Evolutionary conservation across 768 basidiomycete species (phyloP), one percentile per base, ranked within the genome.

Genomic region (Suillus discolor): DNA sequence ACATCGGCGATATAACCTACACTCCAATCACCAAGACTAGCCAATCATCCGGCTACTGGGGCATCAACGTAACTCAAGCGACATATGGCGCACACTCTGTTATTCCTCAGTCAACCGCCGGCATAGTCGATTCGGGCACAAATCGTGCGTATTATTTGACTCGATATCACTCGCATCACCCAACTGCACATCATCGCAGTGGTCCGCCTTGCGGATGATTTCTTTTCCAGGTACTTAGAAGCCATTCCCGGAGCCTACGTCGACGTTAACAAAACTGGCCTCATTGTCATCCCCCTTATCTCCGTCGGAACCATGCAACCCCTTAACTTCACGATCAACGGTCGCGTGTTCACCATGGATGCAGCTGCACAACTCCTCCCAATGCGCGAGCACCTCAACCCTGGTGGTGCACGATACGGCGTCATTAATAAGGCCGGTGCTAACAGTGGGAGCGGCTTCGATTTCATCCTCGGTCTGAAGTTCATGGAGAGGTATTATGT

Each of bases 91-190:
- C n/a, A 7, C 28, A 57, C 6, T 54, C 54, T 6, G 25, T 71
- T 45, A 71, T 77, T 15, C 57, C 66, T 6, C 34, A 42, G 5
- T 71, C 72, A n/a, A 67, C 62, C 16, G 72, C 76, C 31, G 76
- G 74, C 15, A 71, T 76, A 12, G 75, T 74, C 36, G 73, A 75
- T 62, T 71, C 70, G 7, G 75, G 74, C n/a, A 73, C 74, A 23
- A 70, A 71, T 18, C 66, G 69, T 72, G 62, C 4, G 71, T 61
- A 36, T 39, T 15, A 28, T 18, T 42, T 51, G n/a, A 18, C 20
- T 47, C 28, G 2, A 1, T 6, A 8, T 39, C 25, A 49, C 41
- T 49, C n/a, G 18, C n/a, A 13, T 28, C 39, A 20, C n/a, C 16
- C 49, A 23, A 20, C 39, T 39, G 25, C n/a, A 18, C 16, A 11